Evolutionary conservation across 345 rosid species (phyloP).

Genomic region (Excoecaria agallocha): DNA sequence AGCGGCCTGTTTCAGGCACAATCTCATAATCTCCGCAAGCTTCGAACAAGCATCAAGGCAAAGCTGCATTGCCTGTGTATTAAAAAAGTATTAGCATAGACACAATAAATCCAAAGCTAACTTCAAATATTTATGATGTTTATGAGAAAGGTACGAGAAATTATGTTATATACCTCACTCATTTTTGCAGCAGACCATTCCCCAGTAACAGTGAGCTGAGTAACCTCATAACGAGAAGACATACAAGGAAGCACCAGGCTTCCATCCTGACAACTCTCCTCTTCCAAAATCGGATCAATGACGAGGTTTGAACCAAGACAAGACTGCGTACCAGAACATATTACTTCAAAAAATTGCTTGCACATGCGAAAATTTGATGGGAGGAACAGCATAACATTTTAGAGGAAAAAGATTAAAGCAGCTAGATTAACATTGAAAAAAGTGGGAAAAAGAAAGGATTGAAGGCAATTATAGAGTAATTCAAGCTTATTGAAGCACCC

Average conservation of each 20-base stretch:
- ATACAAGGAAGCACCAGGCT: conserved; percentile 73
- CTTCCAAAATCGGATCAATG: conserved; percentile 77
- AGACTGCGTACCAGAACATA: conserved; percentile 44
- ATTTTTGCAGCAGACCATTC: conserved; percentile 80
- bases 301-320: conserved; percentile 70
- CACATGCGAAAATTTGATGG: background rate
- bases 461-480: background rate
- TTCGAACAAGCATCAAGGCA: conserved; percentile 81
- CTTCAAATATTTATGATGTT: background rate
- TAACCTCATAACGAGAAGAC: conserved; percentile 89
- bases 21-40: conserved; percentile 79
- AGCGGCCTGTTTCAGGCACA: conserved; percentile 71
- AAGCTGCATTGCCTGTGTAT: conserved; percentile 82
- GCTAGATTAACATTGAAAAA: background rate
- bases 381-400: background rate
- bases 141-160: background rate
- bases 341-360: background rate
- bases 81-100: conserved; percentile 8
- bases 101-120: too few species aligned
- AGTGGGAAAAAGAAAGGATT: background rate
- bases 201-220: conserved; percentile 79
- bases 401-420: conserved; percentile 5
- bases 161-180: conserved; percentile 56
- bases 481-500: background rate
- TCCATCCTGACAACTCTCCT: conserved; percentile 89